A percentile compares a stretch with the other conserved stretches of the same genome.
phyloP scores from a whole-genome alignment of 805 yeast genomes.

The Starmerella sp. region DNA sequence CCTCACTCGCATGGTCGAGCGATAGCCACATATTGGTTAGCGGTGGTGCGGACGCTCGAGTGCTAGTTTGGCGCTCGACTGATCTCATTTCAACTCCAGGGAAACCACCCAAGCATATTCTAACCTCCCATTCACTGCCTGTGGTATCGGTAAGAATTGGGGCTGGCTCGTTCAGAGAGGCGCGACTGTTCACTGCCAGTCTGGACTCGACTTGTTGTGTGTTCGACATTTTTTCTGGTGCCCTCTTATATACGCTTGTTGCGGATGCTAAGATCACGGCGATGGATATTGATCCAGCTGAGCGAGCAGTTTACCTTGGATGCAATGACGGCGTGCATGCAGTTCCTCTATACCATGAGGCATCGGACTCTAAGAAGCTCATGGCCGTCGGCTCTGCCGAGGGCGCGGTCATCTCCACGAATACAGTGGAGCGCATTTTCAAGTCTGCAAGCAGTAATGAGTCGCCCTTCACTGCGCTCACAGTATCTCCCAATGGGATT shows the following conservation, averaged over 20 bases:
- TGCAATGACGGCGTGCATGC: constrained; percentile 50
- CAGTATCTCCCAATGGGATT: constrained; percentile 65
- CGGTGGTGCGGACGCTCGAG: constrained; percentile 73
- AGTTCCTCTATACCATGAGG: constrained; percentile 40
- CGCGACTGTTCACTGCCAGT: constrained; percentile 57
- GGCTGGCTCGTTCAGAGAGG: constrained; percentile 47
- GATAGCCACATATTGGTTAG: constrained; percentile 60
- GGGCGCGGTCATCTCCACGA: constrained; percentile 41
- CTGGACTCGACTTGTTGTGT: constrained; percentile 64
- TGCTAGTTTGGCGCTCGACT: constrained; percentile 57
- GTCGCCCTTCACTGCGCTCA: constrained; percentile 39
- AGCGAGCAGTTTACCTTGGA: constrained; percentile 63
- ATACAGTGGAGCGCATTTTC: constrained; percentile 32
- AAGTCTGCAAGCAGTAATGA: constrained; percentile 8
- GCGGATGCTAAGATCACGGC: constrained; percentile 46
- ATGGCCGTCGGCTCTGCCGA: constrained; percentile 51
- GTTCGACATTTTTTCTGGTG: constrained; percentile 42
- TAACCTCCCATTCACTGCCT: constrained; percentile 36
- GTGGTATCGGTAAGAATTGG: constrained; percentile 40
- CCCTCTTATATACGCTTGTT: constrained; percentile 60
- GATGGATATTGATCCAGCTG: constrained; percentile 65
- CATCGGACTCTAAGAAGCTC: constrained; percentile 31
- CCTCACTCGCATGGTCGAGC: constrained; percentile 44
- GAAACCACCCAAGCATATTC: constrained; percentile 24
- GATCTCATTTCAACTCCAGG: constrained; percentile 42